phyloP scores from a whole-genome alignment of 2,329 filamentous ascomycete species.

The Ophiostoma himal-ulmi region DNA sequence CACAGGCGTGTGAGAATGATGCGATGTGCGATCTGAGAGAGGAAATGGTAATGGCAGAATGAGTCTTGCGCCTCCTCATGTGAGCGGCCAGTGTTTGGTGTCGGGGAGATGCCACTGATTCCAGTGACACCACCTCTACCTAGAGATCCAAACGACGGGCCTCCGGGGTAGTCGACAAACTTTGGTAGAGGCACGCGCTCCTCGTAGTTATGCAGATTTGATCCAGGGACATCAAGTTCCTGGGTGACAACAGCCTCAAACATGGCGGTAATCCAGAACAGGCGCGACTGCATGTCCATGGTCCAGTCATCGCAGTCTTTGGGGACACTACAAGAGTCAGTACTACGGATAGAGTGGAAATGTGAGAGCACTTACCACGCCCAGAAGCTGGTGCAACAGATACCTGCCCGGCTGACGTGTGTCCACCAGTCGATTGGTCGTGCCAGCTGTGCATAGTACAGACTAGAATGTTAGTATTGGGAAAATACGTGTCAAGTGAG shows the following conservation, averaged over 20 bases:
- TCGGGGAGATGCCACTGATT: not conserved
- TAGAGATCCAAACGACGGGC: conserved; percentile 19
- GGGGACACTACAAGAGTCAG: conserved; percentile 28
- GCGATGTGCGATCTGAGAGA: conserved; percentile 50
- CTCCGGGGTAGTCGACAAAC: conserved; percentile 34
- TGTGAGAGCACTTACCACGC: conserved; percentile 33
- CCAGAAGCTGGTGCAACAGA: conserved; percentile 44
- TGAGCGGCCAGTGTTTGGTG: not conserved
- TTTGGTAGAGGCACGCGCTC: conserved; percentile 48
- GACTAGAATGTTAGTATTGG: not conserved
- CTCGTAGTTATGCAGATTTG: conserved; percentile 46
- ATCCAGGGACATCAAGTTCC: conserved; percentile 47
- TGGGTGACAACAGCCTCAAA: conserved; percentile 51
- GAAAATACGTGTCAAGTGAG: not conserved
- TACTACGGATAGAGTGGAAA: not conserved
- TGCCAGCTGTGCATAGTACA: conserved; percentile 43
- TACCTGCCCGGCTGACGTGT: conserved; percentile 46
- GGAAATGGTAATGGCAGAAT: conserved; percentile 52
- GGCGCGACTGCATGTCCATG: conserved; percentile 49
- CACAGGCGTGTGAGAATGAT: conserved; percentile 50
- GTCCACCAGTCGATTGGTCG: conserved; percentile 50
- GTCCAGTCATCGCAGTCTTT: conserved; percentile 47
- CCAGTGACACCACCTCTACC: not conserved
- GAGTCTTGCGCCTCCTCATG: conserved; percentile 35
- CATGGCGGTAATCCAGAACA: conserved; percentile 52